These are phyloP conservation scores for Ophiostoma populinum DNA, from an alignment of 2,329 filamentous ascomycete species.

Conservation along the genomic window DNA sequence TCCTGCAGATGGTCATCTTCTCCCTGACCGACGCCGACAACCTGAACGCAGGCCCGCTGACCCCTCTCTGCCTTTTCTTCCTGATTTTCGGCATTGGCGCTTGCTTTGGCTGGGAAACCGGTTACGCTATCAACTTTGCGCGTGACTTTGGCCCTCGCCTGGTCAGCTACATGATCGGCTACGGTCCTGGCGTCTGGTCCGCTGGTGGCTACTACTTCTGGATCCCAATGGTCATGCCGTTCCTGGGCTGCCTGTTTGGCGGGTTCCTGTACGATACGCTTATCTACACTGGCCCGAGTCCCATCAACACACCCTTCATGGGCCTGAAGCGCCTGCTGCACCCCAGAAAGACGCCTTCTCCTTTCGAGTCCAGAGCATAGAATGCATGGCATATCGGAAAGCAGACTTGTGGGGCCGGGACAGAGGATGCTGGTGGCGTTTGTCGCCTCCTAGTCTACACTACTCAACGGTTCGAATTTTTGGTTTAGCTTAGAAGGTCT, in stretches of 20 bases:
- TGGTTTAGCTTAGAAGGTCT: too few species aligned
- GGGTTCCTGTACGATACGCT: constrained; percentile 51
- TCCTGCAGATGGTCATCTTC: constrained; percentile 41
- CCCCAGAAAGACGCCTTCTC: constrained; percentile 16
- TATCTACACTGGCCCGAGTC: constrained; percentile 52
- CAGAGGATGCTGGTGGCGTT: too few species aligned
- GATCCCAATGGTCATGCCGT: constrained; percentile 58
- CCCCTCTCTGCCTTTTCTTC: constrained; percentile 24
- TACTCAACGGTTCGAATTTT: too few species aligned
- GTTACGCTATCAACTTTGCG: constrained; percentile 41
- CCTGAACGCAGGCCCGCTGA: constrained; percentile 31
- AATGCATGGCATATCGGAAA: too few species aligned
- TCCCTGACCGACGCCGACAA: constrained; percentile 39
- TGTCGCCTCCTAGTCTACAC: too few species aligned
- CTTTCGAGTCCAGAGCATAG: constrained; percentile 18
- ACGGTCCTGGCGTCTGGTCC: constrained; percentile 12
- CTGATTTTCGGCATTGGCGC: constrained; percentile 38
- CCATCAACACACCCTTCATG: constrained; percentile 49
- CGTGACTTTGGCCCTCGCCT: constrained; percentile 41
- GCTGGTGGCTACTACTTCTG: constrained; percentile 11
- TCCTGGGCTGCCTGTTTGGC: constrained; percentile 44
- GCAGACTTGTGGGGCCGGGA: too few species aligned
- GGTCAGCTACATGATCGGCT: constrained; percentile 36
- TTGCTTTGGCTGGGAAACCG: constrained; percentile 30
- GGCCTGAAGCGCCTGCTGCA: constrained; percentile 36